phyloP scores from a whole-genome alignment of 306 rosid genomes.

The Acacia confusa region DNA sequence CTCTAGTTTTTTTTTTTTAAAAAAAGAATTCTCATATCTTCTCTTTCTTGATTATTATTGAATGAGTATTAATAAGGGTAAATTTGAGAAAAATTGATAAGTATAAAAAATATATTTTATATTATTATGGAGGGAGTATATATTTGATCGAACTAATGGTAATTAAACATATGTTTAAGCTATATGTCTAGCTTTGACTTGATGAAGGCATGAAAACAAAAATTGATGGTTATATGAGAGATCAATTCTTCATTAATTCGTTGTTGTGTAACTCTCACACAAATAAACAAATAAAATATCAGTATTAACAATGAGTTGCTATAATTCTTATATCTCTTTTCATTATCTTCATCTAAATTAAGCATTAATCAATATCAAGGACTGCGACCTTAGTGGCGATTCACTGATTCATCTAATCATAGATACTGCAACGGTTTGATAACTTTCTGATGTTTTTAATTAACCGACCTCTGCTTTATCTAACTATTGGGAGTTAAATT shows the following conservation, averaged over 20 bases:
- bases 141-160: too few relatives aligned
- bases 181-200: not conserved
- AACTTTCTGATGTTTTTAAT: not conserved
- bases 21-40: too few relatives aligned
- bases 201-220: not conserved
- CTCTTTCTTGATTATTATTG: too few relatives aligned
- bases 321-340: not conserved
- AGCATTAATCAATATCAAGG: not conserved
- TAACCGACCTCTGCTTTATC: not conserved
- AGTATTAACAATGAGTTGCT: not conserved
- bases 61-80: too few relatives aligned
- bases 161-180: too few relatives aligned
- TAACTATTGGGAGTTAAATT: not conserved
- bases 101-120: too few relatives aligned
- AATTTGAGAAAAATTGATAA: too few relatives aligned
- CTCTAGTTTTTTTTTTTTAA: too few relatives aligned
- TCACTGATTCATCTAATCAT: not conserved
- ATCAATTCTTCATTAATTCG: not conserved
- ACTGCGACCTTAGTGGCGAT: not conserved
- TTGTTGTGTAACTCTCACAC: not conserved
- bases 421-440: not conserved
- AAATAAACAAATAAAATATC: not conserved
- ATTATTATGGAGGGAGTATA: too few relatives aligned
- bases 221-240: not conserved
- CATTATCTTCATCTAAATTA: not conserved